phyloP scores from a whole-genome alignment of 305 asterid genomes.

The Petunia hybrid region DNA sequence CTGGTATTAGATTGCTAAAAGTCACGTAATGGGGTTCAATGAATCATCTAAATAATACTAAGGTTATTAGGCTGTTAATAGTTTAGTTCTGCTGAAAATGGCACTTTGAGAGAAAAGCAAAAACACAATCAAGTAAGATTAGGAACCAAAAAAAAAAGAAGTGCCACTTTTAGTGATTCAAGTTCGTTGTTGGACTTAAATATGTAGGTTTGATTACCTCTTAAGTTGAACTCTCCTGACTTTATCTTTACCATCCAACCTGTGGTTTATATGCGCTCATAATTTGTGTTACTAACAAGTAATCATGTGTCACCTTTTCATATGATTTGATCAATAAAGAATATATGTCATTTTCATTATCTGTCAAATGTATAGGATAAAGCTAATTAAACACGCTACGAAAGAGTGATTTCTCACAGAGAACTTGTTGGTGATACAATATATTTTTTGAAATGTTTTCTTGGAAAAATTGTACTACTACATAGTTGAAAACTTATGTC shows the following conservation, averaged over 20 bases:
- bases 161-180: conserved; percentile 29
- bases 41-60: not conserved
- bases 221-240: not conserved
- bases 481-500: not conserved
- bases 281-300: not conserved
- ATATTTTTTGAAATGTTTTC: conserved; percentile 10
- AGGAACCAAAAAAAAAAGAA: not conserved
- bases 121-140: not conserved
- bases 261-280: not conserved
- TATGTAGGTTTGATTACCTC: not conserved
- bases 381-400: not conserved
- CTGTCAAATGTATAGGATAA: not conserved
- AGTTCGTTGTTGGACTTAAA: conserved; percentile 13
- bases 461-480: not conserved
- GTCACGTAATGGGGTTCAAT: not conserved
- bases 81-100: not conserved
- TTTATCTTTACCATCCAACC: not conserved
- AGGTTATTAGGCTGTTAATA: not conserved
- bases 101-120: conserved; percentile 18
- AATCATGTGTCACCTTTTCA: not conserved
- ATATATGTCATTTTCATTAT: not conserved
- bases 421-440: not conserved
- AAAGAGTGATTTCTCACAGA: not conserved
- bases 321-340: not conserved
- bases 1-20: not conserved